phyloP scores from a whole-genome alignment of 2,329 filamentous ascomycete species.

The Pleoardoris graminearum region DNA sequence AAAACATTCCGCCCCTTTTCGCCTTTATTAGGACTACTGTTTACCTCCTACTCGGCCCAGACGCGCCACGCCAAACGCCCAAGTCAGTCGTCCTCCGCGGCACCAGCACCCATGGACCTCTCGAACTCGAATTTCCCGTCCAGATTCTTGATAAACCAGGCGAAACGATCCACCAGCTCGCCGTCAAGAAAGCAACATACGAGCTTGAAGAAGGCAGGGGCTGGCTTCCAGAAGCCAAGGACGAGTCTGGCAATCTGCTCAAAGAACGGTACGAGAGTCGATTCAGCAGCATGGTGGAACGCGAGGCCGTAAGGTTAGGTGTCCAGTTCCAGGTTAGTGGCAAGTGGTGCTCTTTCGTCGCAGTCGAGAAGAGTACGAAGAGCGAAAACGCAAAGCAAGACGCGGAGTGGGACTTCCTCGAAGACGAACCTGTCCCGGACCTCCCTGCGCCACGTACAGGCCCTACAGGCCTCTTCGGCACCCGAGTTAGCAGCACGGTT shows the following conservation, averaged over 20 bases:
- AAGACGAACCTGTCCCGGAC: background rate
- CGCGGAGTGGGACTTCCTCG: constrained; percentile 30
- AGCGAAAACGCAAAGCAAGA: constrained; percentile 10
- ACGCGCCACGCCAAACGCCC: constrained; percentile 52
- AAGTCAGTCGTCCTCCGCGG: constrained; percentile 63
- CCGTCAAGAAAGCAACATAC: constrained; percentile 66
- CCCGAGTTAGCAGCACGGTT: background rate
- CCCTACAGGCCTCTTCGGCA: background rate
- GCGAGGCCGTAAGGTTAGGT: constrained; percentile 68
- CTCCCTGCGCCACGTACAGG: background rate
- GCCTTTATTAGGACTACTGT: constrained; percentile 67
- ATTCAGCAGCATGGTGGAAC: constrained; percentile 64
- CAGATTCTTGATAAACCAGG: constrained; percentile 51
- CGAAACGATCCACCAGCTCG: constrained; percentile 69
- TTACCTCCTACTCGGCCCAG: constrained; percentile 66
- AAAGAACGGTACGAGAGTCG: constrained; percentile 52
- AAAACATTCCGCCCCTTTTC: constrained; percentile 65
- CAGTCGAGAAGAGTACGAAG: constrained; percentile 55
- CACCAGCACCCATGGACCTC: constrained; percentile 59
- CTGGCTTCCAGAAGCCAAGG: constrained; percentile 54
- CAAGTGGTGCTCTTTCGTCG: constrained; percentile 75
- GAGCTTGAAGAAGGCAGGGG: constrained; percentile 73
- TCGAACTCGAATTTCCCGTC: constrained; percentile 68
- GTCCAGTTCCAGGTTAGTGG: constrained; percentile 68
- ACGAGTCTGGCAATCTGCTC: constrained; percentile 43